Percentiles rank a stretch among this genome's conserved stretches.
phyloP scores from a whole-genome alignment of 306 rosid genomes.

The Fragaria vesca region DNA sequence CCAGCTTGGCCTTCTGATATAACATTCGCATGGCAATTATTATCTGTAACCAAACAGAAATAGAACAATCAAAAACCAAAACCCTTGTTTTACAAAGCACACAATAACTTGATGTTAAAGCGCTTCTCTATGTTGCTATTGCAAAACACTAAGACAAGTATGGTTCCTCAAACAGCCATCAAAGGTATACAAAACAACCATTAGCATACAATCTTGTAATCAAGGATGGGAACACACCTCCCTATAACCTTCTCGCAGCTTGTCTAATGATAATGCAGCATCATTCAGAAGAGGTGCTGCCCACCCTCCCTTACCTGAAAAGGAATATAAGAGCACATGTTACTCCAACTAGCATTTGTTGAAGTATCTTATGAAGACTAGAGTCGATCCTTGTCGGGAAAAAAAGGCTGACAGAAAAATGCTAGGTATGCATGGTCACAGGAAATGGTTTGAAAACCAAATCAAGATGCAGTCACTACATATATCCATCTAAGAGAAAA shows the following conservation, averaged over 20 bases:
- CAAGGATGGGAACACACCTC: constrained; percentile 55
- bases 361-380: not conserved
- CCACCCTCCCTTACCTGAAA: constrained; percentile 75
- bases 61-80: not conserved
- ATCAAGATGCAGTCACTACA: not conserved
- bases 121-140: not conserved
- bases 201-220: not conserved
- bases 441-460: not conserved
- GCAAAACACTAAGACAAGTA: not conserved
- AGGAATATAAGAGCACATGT: constrained; percentile 23
- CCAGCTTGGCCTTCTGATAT: constrained; percentile 88
- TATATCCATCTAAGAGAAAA: constrained; percentile 9
- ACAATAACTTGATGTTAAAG: not conserved
- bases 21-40: constrained; percentile 75
- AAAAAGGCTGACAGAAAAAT: not conserved
- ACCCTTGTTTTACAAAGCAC: not conserved
- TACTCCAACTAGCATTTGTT: not conserved
- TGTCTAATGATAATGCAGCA: constrained; percentile 71
- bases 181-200: not conserved
- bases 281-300: constrained; percentile 94
- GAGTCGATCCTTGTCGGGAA: not conserved
- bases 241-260: constrained; percentile 73
- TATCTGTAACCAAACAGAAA: constrained; percentile 42
- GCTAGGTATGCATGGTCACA: not conserved
- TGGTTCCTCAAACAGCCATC: not conserved